These are phyloP conservation scores for Cornus suecica DNA, from an alignment of 148 eudicot species.

Conservation along the genomic window DNA sequence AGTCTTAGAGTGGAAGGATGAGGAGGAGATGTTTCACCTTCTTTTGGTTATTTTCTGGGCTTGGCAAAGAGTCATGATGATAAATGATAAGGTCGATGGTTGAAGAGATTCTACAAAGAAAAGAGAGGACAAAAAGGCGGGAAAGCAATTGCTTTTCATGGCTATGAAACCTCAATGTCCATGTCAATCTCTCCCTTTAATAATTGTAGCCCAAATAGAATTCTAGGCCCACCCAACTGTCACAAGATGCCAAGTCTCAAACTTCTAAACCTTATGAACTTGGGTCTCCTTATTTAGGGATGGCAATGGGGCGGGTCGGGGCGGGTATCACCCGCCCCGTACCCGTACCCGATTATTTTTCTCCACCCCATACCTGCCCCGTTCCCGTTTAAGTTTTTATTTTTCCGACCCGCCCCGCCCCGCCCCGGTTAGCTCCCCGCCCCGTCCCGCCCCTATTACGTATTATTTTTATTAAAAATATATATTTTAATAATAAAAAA, in stretches of 20 bases:
- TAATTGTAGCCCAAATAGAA: neutral
- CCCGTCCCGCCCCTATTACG: no score
- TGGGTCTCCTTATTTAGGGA: neutral
- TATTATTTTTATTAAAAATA: no score
- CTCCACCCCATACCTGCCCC: no score
- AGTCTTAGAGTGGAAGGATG: conserved; percentile 7
- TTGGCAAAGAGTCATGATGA: neutral
- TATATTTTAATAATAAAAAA: no score
- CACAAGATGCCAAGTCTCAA: neutral
- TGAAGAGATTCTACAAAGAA: neutral
- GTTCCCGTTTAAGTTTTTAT: no score
- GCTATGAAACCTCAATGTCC: conserved; percentile 7
- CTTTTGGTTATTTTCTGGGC: conserved; percentile 5
- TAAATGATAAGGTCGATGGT: neutral
- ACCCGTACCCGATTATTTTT: no score
- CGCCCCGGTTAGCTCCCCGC: no score
- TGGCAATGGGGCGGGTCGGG: no score
- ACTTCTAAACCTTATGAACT: neutral
- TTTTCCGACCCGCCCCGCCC: no score
- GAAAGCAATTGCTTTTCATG: neutral
- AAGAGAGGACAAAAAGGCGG: conserved; percentile 9
- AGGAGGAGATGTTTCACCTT: conserved; percentile 13
- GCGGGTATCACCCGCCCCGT: no score
- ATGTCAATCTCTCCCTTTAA: neutral
- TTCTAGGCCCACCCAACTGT: neutral